A percentile compares a stretch with the other conserved stretches of the same genome.
These are phyloP conservation scores for Jaltomata sinuosa DNA, from an alignment of 257 asterid genomes.

Conservation along the genomic window DNA sequence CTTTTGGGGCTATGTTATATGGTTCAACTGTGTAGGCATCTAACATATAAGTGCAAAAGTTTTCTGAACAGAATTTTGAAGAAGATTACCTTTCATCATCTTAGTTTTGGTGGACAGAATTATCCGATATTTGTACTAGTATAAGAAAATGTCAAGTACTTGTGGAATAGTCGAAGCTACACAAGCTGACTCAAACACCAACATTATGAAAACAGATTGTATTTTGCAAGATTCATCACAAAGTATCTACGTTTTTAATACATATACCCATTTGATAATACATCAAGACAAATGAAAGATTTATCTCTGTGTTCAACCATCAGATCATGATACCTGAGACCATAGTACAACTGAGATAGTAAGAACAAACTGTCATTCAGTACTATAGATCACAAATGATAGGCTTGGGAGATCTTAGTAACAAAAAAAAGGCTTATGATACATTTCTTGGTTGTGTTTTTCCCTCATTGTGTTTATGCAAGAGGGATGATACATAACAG, in stretches of 20 bases:
- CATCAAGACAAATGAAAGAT: background rate
- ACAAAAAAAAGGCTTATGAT: constrained; percentile 36
- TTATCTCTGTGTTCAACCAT: background rate
- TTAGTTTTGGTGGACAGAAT: background rate
- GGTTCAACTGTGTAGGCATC: background rate
- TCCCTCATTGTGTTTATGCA: constrained; percentile 24
- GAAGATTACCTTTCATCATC: background rate
- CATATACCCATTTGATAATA: background rate
- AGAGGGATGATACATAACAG: constrained; percentile 44
- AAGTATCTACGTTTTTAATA: background rate
- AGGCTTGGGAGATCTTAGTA: constrained; percentile 17
- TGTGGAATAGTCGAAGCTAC: background rate
- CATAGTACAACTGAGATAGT: background rate
- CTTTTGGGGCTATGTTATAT: background rate
- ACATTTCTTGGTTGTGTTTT: constrained; percentile 32
- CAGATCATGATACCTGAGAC: background rate
- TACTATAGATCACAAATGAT: background rate
- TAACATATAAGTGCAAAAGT: background rate
- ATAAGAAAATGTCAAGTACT: background rate
- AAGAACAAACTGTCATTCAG: background rate
- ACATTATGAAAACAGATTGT: background rate
- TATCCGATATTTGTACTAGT: background rate
- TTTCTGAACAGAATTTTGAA: background rate
- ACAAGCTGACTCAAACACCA: background rate
- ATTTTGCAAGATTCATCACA: background rate